These are phyloP conservation scores for Globisporangium canariense DNA, from an alignment of 352 stramenopile species.

Conservation along the genomic window DNA sequence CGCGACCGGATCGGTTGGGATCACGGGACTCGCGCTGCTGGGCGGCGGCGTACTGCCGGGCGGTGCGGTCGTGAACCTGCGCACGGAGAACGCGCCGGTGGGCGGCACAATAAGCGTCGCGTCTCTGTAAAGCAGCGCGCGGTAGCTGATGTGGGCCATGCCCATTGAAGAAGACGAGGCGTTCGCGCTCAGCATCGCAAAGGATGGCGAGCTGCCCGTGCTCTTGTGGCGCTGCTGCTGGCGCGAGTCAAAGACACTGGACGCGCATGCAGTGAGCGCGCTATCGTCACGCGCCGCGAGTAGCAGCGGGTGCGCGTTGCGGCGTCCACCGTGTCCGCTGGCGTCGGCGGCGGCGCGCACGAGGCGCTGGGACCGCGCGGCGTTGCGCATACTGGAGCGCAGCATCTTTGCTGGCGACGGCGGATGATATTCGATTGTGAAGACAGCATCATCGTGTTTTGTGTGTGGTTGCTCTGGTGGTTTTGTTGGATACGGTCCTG, in stretches of 20 bases:
- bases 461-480: not conserved
- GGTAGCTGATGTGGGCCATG: conserved; percentile 7
- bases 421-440: conserved; percentile 7
- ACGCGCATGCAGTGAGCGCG: conserved; percentile 24
- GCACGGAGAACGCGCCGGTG: conserved; percentile 22
- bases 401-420: conserved; percentile 24
- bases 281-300: conserved; percentile 18
- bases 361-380: conserved; percentile 32
- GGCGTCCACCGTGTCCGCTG: not conserved
- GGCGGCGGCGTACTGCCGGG: conserved; percentile 26
- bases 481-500: not conserved
- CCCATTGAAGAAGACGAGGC: not conserved
- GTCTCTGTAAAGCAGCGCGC: conserved; percentile 19
- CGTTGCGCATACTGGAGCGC: conserved; percentile 39
- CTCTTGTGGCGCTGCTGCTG: conserved; percentile 13
- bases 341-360: conserved; percentile 19
- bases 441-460: too few relatives aligned
- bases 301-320: conserved; percentile 13
- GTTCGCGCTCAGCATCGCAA: conserved; percentile 4
- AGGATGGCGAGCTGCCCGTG: not conserved
- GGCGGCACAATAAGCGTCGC: conserved; percentile 23
- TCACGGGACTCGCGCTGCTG: not conserved
- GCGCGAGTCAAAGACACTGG: conserved; percentile 10
- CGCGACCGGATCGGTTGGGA: conserved; percentile 31
- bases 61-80: conserved; percentile 44